Evolutionary conservation across 352 stramenopile genomes (phyloP).

Genomic region (Thraustochytrium striatum): DNA sequence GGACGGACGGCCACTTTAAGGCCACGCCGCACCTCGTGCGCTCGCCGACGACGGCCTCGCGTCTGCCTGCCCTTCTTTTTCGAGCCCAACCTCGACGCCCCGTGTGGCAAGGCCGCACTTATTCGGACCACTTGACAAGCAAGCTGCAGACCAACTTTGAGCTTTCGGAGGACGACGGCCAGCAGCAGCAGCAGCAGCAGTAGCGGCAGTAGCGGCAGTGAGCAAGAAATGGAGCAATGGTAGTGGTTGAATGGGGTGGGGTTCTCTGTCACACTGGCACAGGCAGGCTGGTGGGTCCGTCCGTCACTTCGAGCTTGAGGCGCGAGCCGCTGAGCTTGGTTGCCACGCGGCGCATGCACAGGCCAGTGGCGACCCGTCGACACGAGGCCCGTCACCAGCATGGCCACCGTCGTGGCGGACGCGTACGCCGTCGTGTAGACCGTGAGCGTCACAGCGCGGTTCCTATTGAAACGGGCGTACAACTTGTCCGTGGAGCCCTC

Average conservation of each 20-base stretch:
- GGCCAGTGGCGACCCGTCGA: neutral
- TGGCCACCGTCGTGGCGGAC: neutral
- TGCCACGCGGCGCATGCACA: no score
- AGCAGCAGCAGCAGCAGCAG: no score
- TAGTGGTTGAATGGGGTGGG: no score
- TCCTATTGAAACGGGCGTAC: constrained; percentile 2
- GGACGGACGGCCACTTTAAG: constrained; percentile 54
- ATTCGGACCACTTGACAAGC: constrained; percentile 9
- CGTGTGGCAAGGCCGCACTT: constrained; percentile 2
- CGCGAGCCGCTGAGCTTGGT: no score
- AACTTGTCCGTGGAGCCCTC: neutral
- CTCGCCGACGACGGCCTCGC: neutral
- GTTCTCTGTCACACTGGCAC: no score
- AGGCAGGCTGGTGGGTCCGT: no score
- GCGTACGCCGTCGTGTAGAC: neutral
- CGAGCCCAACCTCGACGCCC: constrained; percentile 28
- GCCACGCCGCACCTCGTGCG: constrained; percentile 60
- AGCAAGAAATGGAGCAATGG: no score
- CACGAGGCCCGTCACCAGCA: neutral
- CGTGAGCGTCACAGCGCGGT: neutral
- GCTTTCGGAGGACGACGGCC: no score
- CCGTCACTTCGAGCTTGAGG: no score
- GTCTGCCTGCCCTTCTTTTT: constrained; percentile 36
- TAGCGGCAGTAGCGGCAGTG: no score
- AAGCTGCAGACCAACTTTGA: constrained; percentile 41